A percentile compares a stretch with the other conserved stretches of the same genome.
These are phyloP conservation scores for Ustilago bromivora DNA, from an alignment of 1,284 basidiomycete genomes.

Conservation along the genomic window DNA sequence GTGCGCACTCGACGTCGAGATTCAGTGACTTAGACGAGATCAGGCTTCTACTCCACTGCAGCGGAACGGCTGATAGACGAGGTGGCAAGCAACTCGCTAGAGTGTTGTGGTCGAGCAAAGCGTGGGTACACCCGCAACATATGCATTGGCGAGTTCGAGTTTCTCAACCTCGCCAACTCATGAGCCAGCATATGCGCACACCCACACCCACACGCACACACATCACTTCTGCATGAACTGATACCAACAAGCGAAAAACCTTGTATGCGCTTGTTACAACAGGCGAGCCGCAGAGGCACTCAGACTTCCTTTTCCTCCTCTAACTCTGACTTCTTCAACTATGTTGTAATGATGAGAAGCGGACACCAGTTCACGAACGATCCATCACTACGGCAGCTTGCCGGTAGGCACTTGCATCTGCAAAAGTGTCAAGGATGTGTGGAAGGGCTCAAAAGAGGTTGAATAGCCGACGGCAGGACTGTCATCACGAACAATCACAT, in stretches of 20 bases:
- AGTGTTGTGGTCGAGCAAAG: background rate
- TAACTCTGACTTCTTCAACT: background rate
- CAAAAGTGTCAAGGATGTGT: background rate
- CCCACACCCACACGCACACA: background rate
- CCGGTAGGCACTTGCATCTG: background rate
- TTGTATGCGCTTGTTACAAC: background rate
- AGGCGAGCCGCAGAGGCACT: background rate
- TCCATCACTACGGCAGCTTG: background rate
- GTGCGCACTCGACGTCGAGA: background rate
- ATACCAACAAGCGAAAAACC: background rate
- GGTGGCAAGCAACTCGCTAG: constrained; percentile 12
- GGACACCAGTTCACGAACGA: background rate
- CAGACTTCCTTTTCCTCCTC: background rate
- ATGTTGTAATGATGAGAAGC: background rate
- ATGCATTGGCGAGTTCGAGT: constrained; percentile 9
- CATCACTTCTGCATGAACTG: background rate
- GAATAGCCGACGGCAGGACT: background rate
- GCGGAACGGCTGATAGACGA: constrained; percentile 2
- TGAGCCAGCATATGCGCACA: too few species aligned
- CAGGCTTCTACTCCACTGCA: constrained; percentile 3
- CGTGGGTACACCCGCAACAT: constrained; percentile 3
- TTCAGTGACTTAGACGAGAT: background rate
- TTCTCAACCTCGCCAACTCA: background rate
- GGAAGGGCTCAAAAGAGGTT: background rate
- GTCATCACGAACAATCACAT: background rate